These are phyloP conservation scores for Gentiana dahurica DNA, from an alignment of 257 asterid genomes.

Conservation along the genomic window DNA sequence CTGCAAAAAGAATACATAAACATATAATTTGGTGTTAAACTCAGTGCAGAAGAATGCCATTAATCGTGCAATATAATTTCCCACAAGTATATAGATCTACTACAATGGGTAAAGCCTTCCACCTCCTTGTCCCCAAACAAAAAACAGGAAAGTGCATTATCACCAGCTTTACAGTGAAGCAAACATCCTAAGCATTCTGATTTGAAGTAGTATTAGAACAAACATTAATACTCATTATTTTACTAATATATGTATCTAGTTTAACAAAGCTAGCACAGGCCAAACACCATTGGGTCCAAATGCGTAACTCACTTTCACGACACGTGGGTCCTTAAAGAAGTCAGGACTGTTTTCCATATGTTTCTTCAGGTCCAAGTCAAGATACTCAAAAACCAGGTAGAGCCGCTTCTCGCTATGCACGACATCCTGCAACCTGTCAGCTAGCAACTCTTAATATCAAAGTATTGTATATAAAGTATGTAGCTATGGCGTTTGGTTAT, in stretches of 20 bases:
- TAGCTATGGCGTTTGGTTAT: neutral
- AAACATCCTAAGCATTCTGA: too few species aligned
- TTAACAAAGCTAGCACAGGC: slow-evolving; percentile 4
- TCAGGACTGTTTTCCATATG: slow-evolving; percentile 97
- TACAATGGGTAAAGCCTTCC: too few species aligned
- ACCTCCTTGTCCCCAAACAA: too few species aligned
- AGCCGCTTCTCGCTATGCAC: slow-evolving; percentile 90
- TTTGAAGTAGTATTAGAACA: too few species aligned
- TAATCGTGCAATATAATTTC: too few species aligned
- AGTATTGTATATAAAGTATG: neutral
- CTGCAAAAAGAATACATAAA: slow-evolving; percentile 25
- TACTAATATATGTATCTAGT: neutral
- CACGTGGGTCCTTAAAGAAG: slow-evolving; percentile 71
- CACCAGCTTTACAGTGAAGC: too few species aligned
- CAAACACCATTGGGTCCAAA: slow-evolving; percentile 12
- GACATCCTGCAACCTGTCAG: slow-evolving; percentile 88
- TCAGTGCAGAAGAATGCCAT: neutral
- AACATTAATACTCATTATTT: neutral
- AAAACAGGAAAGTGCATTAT: too few species aligned
- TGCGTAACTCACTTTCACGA: slow-evolving; percentile 56
- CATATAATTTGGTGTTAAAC: neutral
- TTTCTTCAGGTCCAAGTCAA: slow-evolving; percentile 95
- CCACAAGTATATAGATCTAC: too few species aligned
- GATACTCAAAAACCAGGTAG: slow-evolving; percentile 90
- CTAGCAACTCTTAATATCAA: slow-evolving; percentile 2